These are phyloP conservation scores for Neopestalotiopsis clavispora DNA, from an alignment of 2,329 filamentous ascomycete genomes.

Conservation along the genomic window DNA sequence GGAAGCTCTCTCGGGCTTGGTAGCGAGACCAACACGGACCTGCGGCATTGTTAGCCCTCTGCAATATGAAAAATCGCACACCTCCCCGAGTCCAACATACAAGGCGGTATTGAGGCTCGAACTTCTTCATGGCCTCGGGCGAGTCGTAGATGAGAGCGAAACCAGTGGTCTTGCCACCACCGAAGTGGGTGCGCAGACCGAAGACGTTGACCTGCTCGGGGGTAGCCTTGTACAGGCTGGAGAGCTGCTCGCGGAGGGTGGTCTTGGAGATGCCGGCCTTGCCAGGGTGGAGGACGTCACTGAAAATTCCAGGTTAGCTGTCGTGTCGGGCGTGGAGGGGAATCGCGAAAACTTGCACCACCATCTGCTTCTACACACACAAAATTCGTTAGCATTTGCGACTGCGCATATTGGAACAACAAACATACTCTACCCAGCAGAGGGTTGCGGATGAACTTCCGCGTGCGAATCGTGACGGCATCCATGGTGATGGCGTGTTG, in stretches of 20 bases:
- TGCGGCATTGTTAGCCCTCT: background rate
- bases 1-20: conserved; percentile 95
- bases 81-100: conserved; percentile 33
- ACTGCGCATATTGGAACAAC: background rate
- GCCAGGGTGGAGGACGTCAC: conserved; percentile 99
- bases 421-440: conserved; percentile 74
- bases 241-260: conserved; percentile 94
- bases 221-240: conserved; percentile 95
- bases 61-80: background rate
- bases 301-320: conserved; percentile 43
- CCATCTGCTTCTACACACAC: conserved; percentile 83
- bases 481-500: background rate
- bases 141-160: conserved; percentile 99
- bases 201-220: conserved; percentile 98
- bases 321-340: background rate
- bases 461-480: conserved; percentile 57
- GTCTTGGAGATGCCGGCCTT: conserved; percentile 99
- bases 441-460: conserved; percentile 99
- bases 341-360: conserved; percentile 76
- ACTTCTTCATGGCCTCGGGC: conserved; percentile 98
- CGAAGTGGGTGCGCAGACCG: conserved; percentile 97
- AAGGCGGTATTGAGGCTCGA: conserved; percentile 97
- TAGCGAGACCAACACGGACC: conserved; percentile 85
- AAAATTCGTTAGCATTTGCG: background rate
- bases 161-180: conserved; percentile 99